Conservation (phyloP, 116 monocot genomes). For the Phalaenopsis hybrid region DNA sequence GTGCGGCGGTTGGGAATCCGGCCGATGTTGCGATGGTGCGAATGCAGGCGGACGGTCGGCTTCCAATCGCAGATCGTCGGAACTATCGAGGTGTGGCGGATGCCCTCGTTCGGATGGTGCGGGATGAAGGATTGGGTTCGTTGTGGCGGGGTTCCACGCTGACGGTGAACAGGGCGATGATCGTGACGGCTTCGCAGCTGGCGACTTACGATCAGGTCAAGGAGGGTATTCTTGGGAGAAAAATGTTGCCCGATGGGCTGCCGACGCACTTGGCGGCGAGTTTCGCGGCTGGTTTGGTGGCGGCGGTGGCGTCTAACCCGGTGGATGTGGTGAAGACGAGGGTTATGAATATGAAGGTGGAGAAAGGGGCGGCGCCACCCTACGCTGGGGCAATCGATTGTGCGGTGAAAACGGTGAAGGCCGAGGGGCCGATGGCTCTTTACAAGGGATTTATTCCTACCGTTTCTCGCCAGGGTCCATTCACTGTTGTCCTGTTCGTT, state of each 20-base stretch:
- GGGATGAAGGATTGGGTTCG: conserved; percentile 41
- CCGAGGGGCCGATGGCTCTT: conserved; percentile 65
- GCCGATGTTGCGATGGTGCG: conserved; percentile 98
- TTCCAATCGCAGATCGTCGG: conserved; percentile 55
- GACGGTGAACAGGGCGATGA: conserved; percentile 92
- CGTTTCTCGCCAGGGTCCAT: conserved; percentile 77
- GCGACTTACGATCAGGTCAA: conserved; percentile 92
- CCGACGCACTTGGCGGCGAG: conserved; percentile 80
- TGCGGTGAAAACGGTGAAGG: conserved; percentile 63
- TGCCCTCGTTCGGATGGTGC: conserved; percentile 46
- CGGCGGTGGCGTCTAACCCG: conserved; percentile 75
- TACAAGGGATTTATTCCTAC: conserved; percentile 92
- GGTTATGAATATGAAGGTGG: conserved; percentile 88
- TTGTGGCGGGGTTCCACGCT: conserved; percentile 81
- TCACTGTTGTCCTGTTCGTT: conserved; percentile 87
- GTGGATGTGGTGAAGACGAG: conserved; percentile 91
- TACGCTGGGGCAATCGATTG: conserved; percentile 78
- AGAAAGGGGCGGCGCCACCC: conserved; percentile 30
- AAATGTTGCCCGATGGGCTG: conserved; percentile 41
- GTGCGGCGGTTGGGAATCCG: conserved; percentile 84
- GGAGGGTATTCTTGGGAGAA: conserved; percentile 46
- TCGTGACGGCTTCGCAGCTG: conserved; percentile 92
- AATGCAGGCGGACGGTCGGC: conserved; percentile 80
- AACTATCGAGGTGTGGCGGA: conserved; percentile 57
- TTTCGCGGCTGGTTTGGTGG: conserved; percentile 71